Base-by-base conservation (phyloP, 345 rosid species). In the Nephelium lappaceum region DNA sequence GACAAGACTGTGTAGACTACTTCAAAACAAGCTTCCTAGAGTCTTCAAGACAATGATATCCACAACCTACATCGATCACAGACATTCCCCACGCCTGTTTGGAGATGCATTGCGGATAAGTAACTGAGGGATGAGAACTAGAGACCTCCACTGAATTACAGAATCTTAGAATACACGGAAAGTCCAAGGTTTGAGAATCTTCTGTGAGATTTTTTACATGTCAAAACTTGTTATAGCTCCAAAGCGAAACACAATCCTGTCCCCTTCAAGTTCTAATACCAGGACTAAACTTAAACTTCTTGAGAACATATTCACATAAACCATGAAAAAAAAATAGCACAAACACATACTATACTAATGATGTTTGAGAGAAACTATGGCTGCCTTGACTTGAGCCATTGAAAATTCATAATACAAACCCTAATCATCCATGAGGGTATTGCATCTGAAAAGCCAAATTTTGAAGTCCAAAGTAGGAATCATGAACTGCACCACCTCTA, bases 341-440 rank as follows among this genome's bases (percentile, higher is more conserved):
- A 51, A 41, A 83, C 85, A 80, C 71, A 79, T n/a, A 47, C 80
- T 83, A 86, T 79, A 64, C 84, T 80, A 83, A 42, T 53, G 41
- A 69, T 45, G 78, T 58, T 38, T 51, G 51, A 80, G 68, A n/a
- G 49, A 73, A 66, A 68, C 11, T 49, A 25, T 43, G 72, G 78
- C 75, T 27, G 36, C 39, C 19, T 21, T 3, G 36, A 31, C 36
- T 31, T 12, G 51, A 71, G 71, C 72, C 77, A 45, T 12, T 27
- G 49, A 53, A 60, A 71, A 74, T 42, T 60, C 73, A 23, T 53
- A 19, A 60, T 65, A 61, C 39, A 67, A 61, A 8, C 12, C 5
- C n/a, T n/a, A 73, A 55, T 91, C 83, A 87, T 68, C 86, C 89
- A 41, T 82, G 89, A 39, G 84, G 88, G 69, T 86, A 86, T 73